Evolutionary conservation across 441 rosid genomes (phyloP).

Genomic region (Adansonia madagascariensis): DNA sequence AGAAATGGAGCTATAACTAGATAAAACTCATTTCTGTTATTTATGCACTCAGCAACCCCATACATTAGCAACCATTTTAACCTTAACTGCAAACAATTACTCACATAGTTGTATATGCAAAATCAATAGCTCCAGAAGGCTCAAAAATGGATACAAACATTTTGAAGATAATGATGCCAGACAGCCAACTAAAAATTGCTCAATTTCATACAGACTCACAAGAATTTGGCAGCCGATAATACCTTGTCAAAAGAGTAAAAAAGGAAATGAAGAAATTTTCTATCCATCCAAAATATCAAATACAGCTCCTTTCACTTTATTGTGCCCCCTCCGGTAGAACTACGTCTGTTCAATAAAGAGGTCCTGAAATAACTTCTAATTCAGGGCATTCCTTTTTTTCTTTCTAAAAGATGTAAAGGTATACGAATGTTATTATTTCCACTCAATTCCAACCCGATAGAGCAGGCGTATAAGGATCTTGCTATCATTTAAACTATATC

Average conservation of each 20-base stretch:
- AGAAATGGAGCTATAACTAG: background rate
- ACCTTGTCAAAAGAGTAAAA: background rate
- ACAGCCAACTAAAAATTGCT: background rate
- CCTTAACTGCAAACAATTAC: background rate
- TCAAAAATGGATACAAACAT: background rate
- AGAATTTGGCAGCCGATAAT: background rate
- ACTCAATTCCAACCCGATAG: background rate
- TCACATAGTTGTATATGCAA: background rate
- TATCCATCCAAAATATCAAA: background rate
- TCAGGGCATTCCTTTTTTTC: background rate
- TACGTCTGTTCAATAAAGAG: background rate
- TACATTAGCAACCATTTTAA: background rate
- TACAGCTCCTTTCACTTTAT: background rate
- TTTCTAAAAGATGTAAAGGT: background rate
- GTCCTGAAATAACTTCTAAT: background rate
- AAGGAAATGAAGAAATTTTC: too few relatives aligned
- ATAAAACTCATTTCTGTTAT: background rate
- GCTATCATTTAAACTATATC: background rate
- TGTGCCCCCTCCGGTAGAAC: background rate
- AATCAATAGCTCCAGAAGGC: background rate
- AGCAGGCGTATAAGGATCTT: background rate
- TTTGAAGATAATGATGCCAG: background rate
- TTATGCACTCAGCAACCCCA: background rate
- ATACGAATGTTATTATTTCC: background rate
- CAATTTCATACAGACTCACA: background rate